Percentiles rank a stretch among this genome's conserved stretches.
These are phyloP conservation scores for Phoenix roebelenii DNA, from an alignment of 176 grass and related monocot genomes.

Conservation along the genomic window DNA sequence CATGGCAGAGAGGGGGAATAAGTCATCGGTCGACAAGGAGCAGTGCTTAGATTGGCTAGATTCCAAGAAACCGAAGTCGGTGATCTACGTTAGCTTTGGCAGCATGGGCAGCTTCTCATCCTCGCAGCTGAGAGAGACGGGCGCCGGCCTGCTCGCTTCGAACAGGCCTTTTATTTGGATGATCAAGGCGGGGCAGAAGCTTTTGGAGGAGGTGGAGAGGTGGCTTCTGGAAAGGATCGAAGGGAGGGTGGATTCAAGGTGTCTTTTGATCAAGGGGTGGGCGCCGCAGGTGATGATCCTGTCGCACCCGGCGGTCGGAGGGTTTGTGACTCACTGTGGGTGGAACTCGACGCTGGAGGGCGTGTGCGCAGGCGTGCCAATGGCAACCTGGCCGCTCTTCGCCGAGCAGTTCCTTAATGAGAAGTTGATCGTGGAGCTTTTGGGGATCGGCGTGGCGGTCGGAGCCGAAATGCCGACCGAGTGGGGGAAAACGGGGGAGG, in stretches of 20 bases:
- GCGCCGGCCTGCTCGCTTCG: conserved; percentile 40
- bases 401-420: conserved; percentile 67
- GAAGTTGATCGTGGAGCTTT: conserved; percentile 58
- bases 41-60: conserved; percentile 56
- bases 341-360: conserved; percentile 82
- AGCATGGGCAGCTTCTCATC: conserved; percentile 30
- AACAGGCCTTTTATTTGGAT: conserved; percentile 47
- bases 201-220: conserved; percentile 19
- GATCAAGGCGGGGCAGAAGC: conserved; percentile 19
- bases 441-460: conserved; percentile 43
- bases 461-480: conserved; percentile 33
- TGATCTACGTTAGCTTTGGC: conserved; percentile 75
- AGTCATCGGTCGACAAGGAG: conserved; percentile 19
- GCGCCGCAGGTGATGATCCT: conserved; percentile 64
- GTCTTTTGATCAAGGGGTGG: conserved; percentile 42
- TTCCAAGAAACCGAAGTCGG: conserved; percentile 28
- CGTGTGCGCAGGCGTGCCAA: conserved; percentile 37
- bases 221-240: conserved; percentile 36
- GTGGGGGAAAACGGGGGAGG: too few relatives aligned
- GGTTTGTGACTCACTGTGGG: conserved; percentile 77
- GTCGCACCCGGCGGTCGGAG: conserved; percentile 40
- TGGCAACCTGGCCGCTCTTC: conserved; percentile 60
- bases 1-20: conserved; percentile 6
- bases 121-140: conserved; percentile 48
- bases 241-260: conserved; percentile 15